Base-by-base conservation (phyloP, 805 yeast genomes). In the Candida pseudofarinosa region DNA sequence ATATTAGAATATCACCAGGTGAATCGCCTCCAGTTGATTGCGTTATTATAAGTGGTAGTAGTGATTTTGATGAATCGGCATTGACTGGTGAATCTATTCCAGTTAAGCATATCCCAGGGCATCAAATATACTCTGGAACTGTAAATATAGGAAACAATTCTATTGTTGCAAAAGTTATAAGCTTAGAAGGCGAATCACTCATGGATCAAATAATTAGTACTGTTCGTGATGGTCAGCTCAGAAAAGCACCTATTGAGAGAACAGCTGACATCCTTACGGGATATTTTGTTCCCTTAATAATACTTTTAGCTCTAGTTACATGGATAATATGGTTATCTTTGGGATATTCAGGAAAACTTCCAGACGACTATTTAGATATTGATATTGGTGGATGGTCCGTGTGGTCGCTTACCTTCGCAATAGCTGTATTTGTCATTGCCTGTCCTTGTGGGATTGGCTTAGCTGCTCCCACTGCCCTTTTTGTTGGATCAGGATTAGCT, bases 361-460 rank as follows among this genome's bases (percentile, higher is more conserved):
- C 90, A 0, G 52, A 50, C 0, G 31, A 51, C 3, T 83, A 83
- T 48, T 64, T 83, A 35, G 86, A 83, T 53, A 74, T 75, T 42
- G 85, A 81, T 44, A 67, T 79, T 39, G 88, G 88, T 13, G 87
- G 88, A 0, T 84, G 90, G 88, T 66, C 76, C 0, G 76, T 84
- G 10, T 85, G 91, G 89, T 81, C 90, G 0, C 67, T 85, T 43
- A 82, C 84, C 51, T 85, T 85, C 61, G 79, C 89, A 1, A 82
- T 85, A 49, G 78, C 90, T 0, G 91, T 86, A 1, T 84, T 85
- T 63, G 91, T 85, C 1, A 79, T 85, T 39, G 91, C 91, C 0
- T 85, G 95, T 56, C 95, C 95, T 1, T 85, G 93, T 67, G 95
- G 91, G 1, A 77, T 85, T 51, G 93, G 91, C 1, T 66, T 85